These are phyloP conservation scores for Fusarium setosum DNA, from an alignment of 2,329 filamentous ascomycete genomes.

Conservation along the genomic window DNA sequence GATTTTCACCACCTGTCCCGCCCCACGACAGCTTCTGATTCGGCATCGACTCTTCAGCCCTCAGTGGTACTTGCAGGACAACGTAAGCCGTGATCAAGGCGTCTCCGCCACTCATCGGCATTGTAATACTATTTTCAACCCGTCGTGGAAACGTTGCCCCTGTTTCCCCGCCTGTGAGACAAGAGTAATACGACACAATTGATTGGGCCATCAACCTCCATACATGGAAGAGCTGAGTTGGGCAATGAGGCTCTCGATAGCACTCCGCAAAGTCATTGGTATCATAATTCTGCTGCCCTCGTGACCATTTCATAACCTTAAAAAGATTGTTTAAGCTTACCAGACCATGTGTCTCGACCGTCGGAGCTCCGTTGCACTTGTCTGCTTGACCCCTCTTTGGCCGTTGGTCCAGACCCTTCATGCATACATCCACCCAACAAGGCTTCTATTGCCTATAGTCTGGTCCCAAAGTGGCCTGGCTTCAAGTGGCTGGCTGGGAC, in stretches of 20 bases:
- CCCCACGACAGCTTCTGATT: not conserved
- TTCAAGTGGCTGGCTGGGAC: slow-evolving; percentile 2
- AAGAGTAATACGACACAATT: not conserved
- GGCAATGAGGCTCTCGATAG: not conserved
- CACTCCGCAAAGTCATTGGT: too few relatives aligned
- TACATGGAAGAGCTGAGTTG: not conserved
- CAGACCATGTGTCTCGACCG: too few relatives aligned
- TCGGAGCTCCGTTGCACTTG: too few relatives aligned
- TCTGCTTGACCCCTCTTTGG: not conserved
- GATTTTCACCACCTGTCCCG: not conserved
- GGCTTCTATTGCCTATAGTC: not conserved
- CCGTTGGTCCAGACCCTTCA: not conserved
- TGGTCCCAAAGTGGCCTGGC: not conserved
- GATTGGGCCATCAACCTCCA: not conserved
- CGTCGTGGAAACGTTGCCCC: not conserved
- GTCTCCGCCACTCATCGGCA: not conserved
- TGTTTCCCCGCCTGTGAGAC: not conserved
- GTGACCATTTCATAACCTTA: too few relatives aligned
- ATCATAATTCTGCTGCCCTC: too few relatives aligned
- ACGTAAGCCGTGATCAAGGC: slow-evolving; percentile 2
- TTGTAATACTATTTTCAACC: not conserved
- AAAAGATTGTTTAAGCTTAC: too few relatives aligned
- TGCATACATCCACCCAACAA: not conserved
- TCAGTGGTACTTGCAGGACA: not conserved
- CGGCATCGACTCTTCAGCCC: not conserved